Conservation (phyloP, 2,329 filamentous ascomycete genomes). For the Colletotrichum lentis region DNA sequence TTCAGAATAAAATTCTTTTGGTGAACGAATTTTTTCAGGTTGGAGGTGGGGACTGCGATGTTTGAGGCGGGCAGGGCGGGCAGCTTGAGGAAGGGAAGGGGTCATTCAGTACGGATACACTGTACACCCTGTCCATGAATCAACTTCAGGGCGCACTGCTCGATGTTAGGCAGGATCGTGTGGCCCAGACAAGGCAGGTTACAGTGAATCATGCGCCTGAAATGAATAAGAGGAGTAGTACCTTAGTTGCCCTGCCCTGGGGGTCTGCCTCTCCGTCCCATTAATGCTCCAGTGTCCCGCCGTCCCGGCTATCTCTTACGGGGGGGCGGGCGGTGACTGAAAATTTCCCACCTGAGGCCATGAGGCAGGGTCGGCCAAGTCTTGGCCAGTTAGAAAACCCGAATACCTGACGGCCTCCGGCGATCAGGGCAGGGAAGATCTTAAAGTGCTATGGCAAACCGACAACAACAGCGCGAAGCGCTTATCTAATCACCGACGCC, state of each 20-base stretch:
- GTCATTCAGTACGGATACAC: neutral
- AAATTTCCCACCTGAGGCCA: slow-evolving; percentile 18
- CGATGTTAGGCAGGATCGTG: neutral
- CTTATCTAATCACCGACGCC: neutral
- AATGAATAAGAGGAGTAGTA: neutral
- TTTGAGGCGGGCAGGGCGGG: neutral
- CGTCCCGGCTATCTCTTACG: neutral
- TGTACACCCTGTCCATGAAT: slow-evolving; percentile 2
- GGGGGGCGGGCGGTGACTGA: slow-evolving; percentile 19
- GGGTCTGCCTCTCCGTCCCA: neutral
- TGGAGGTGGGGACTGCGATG: slow-evolving; percentile 16
- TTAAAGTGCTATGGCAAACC: no score
- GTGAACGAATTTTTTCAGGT: slow-evolving; percentile 39
- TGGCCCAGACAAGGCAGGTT: neutral
- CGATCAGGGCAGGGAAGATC: neutral
- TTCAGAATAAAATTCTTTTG: slow-evolving; percentile 39
- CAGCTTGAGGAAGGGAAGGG: slow-evolving; percentile 3
- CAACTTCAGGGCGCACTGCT: slow-evolving; percentile 1
- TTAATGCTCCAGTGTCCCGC: neutral
- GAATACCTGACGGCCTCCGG: slow-evolving; percentile 1
- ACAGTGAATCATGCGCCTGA: slow-evolving; percentile 11
- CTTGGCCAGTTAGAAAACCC: slow-evolving; percentile 12
- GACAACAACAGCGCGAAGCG: slow-evolving; percentile 1
- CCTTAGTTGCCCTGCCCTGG: slow-evolving; percentile 6
- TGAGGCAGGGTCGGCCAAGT: neutral